These are phyloP conservation scores for Grosmannia clavigera DNA, from an alignment of 2,329 filamentous ascomycete species.

Conservation along the genomic window DNA sequence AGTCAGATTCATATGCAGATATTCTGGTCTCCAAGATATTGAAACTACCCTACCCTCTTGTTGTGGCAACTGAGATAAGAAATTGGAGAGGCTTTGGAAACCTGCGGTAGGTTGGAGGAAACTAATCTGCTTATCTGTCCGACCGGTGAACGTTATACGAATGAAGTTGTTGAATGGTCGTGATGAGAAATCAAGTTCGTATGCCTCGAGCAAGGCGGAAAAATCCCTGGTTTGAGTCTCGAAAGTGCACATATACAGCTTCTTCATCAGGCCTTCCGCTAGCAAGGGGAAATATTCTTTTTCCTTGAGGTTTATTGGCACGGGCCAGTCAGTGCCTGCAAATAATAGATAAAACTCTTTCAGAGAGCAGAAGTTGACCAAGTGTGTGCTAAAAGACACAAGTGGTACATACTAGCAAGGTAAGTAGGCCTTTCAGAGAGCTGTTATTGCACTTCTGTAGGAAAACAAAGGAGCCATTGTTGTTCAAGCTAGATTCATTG, in stretches of 20 bases:
- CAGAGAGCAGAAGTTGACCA: too few species aligned
- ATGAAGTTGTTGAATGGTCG: neutral
- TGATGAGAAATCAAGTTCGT: neutral
- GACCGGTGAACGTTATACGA: neutral
- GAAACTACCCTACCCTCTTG: neutral
- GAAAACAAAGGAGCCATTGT: neutral
- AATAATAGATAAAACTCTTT: neutral
- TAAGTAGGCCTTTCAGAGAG: neutral
- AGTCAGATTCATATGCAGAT: neutral
- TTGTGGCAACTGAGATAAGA: neutral
- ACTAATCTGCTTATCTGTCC: neutral
- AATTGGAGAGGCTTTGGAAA: neutral
- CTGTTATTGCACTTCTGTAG: neutral
- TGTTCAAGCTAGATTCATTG: neutral
- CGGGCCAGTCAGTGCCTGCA: neutral
- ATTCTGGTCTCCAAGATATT: too few species aligned
- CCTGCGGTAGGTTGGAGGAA: neutral
- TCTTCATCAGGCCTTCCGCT: neutral
- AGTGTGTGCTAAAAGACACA: neutral
- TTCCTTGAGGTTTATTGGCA: neutral
- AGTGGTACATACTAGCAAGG: neutral
- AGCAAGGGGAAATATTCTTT: neutral
- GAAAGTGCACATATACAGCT: slow-evolving; percentile 4
- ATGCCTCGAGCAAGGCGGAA: neutral
- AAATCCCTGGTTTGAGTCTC: neutral